Evolutionary conservation across 2,329 filamentous ascomycete species (phyloP).

Genomic region (Biscogniauxia sp.): DNA sequence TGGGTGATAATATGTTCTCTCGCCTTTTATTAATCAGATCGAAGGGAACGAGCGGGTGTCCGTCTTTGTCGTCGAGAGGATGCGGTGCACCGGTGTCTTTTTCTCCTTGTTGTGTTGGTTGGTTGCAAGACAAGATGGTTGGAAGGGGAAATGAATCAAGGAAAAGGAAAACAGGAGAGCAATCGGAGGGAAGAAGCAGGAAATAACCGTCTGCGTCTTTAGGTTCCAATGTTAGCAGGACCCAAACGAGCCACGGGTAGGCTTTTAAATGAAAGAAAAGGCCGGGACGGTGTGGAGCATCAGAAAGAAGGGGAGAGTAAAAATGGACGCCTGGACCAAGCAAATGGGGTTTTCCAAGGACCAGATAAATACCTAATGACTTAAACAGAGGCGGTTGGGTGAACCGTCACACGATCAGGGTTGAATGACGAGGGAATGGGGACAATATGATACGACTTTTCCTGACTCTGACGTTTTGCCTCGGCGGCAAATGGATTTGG

Average conservation of each 20-base stretch:
- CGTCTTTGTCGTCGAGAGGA: slow-evolving; percentile 12
- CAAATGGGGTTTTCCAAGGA: slow-evolving; percentile 5
- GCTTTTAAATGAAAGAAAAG: slow-evolving; percentile 13
- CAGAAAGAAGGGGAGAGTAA: neutral
- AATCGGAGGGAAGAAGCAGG: slow-evolving; percentile 8
- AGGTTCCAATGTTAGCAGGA: neutral
- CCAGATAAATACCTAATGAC: neutral
- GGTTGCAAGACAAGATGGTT: slow-evolving; percentile 13
- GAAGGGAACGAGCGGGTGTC: neutral
- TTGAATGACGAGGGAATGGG: slow-evolving; percentile 3
- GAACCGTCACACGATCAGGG: slow-evolving; percentile 4
- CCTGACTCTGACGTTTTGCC: neutral
- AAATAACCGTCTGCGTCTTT: slow-evolving; percentile 13
- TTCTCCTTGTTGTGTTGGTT: slow-evolving; percentile 1
- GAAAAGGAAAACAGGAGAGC: neutral
- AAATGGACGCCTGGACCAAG: slow-evolving; percentile 15
- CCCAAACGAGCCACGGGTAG: slow-evolving; percentile 9
- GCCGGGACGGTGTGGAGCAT: slow-evolving; percentile 16
- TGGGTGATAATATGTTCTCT: neutral
- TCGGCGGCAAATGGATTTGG: neutral
- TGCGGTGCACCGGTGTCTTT: neutral
- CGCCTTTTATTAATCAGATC: neutral
- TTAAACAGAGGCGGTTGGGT: slow-evolving; percentile 16
- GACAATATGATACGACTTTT: neutral
- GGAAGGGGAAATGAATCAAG: slow-evolving; percentile 3